phyloP scores from a whole-genome alignment of 768 basidiomycete genomes.

The Mycena belliarum region DNA sequence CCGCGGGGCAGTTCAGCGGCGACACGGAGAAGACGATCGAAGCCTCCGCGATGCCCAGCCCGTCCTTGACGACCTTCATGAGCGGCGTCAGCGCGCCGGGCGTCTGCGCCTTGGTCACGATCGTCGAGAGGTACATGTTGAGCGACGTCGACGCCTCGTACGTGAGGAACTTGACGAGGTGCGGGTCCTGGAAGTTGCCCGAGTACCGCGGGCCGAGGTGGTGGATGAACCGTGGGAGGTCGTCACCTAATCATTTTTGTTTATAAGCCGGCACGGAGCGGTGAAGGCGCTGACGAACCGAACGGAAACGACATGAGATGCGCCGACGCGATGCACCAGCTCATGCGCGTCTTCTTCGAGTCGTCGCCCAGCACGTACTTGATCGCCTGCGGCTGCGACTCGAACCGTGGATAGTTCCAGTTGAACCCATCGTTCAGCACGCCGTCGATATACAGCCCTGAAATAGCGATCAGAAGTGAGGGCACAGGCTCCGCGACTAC shows the following conservation, averaged over 20 bases:
- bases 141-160: conserved; percentile 85
- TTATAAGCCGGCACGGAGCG: not conserved
- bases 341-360: conserved; percentile 43
- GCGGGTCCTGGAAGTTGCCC: conserved; percentile 72
- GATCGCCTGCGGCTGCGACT: conserved; percentile 34
- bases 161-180: conserved; percentile 73
- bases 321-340: conserved; percentile 71
- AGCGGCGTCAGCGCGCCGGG: conserved; percentile 34
- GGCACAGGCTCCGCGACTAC: too few species aligned
- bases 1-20: conserved; percentile 29
- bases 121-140: conserved; percentile 68
- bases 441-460: conserved; percentile 79
- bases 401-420: conserved; percentile 62
- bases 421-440: conserved; percentile 62
- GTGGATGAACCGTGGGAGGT: conserved; percentile 72
- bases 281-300: conserved; percentile 34
- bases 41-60: conserved; percentile 42
- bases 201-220: conserved; percentile 81
- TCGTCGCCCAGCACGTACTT: conserved; percentile 61
- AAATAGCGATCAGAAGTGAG: too few species aligned
- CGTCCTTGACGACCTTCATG: conserved; percentile 52
- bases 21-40: conserved; percentile 43
- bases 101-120: conserved; percentile 37
- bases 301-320: conserved; percentile 62
- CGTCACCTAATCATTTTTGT: conserved; percentile 49